Base-by-base conservation (phyloP, 192 early-diverging fungal species). In the Pilobolus umbonatus region DNA sequence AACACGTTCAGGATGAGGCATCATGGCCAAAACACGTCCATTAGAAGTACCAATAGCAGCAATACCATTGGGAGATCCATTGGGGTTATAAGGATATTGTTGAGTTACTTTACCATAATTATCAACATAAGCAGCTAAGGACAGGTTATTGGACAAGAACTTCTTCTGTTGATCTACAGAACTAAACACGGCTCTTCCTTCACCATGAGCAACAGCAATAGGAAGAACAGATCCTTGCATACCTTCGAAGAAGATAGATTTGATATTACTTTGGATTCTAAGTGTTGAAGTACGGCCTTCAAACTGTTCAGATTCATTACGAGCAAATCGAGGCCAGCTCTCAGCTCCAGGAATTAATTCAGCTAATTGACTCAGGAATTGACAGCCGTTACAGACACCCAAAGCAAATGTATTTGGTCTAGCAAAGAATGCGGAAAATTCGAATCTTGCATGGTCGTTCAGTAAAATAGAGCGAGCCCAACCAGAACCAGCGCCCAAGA, bases 361-460 rank as follows among this genome's bases (percentile, higher is more conserved):
- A 8, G 83, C 74, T 64, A 99, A 80, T 47, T 89, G 87, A 10
- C 88, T 81, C 42, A 99, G 67, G 88, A 98, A 95, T 72, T 99
- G 96, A 72, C 96, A 99, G 46, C 98, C 98, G 69, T 98, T 99
- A 80, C 98, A 99, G 43, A 98, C 89, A 44, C 96, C 98, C 44
- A 99, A 69, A 6, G 90, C 82, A 75, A 99, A 99, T 10, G 98
- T 98, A 63, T 97, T 87, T 17, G 77, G 40, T 17, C 96, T 85
- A 22, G 67, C 60, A 68, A 99, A 96, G 74, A 96, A 99, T 17
- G 57, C 71, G 1, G 67, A 57, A 50, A 99, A 89, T 77, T 94
- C 87, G 21, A 67, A 43, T 30, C 91, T 81, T 5, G 87, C 87
- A 38, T 50, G 64, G 8, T 77, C 42, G 62, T 95, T 84, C 43